These are phyloP conservation scores for Paecilomyces dactylethromorphus DNA, from an alignment of 2,329 filamentous ascomycete genomes.

Conservation along the genomic window DNA sequence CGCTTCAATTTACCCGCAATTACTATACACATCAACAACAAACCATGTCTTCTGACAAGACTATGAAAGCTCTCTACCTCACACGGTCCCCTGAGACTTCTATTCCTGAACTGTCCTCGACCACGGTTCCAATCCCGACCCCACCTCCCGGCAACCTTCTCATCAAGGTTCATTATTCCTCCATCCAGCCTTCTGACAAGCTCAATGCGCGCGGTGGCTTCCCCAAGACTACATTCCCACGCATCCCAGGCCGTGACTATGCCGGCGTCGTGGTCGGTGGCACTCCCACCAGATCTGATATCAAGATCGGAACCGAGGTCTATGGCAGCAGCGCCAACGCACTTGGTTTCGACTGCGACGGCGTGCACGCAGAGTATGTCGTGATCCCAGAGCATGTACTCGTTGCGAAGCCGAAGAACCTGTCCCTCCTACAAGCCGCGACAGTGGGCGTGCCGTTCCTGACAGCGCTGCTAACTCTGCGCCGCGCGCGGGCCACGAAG, in stretches of 20 bases:
- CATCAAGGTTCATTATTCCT: constrained; percentile 18
- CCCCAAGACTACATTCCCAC: constrained; percentile 17
- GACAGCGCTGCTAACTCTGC: constrained; percentile 16
- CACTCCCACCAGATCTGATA: constrained; percentile 5
- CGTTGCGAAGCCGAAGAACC: constrained; percentile 12
- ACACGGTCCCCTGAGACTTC: neutral
- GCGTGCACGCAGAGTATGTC: constrained; percentile 20
- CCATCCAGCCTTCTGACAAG: constrained; percentile 23
- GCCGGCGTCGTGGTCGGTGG: constrained; percentile 19
- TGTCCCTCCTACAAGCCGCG: constrained; percentile 19
- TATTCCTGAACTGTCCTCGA: neutral
- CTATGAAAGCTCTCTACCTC: neutral
- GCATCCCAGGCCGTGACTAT: constrained; percentile 25
- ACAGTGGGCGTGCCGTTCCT: constrained; percentile 21
- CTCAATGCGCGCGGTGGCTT: constrained; percentile 26
- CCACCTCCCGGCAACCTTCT: constrained; percentile 14
- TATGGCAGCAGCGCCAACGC: constrained; percentile 22
- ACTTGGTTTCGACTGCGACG: constrained; percentile 18
- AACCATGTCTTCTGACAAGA: neutral
- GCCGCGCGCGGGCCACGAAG: constrained; percentile 11
- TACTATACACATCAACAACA: neutral
- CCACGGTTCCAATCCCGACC: constrained; percentile 9
- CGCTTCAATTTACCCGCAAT: neutral
- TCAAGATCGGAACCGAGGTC: constrained; percentile 18
- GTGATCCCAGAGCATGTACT: constrained; percentile 12